Percentiles rank a stretch among this genome's conserved stretches.
Evolutionary conservation across 257 asterid species (phyloP).

Genomic region (Solanum bulbocastanum): DNA sequence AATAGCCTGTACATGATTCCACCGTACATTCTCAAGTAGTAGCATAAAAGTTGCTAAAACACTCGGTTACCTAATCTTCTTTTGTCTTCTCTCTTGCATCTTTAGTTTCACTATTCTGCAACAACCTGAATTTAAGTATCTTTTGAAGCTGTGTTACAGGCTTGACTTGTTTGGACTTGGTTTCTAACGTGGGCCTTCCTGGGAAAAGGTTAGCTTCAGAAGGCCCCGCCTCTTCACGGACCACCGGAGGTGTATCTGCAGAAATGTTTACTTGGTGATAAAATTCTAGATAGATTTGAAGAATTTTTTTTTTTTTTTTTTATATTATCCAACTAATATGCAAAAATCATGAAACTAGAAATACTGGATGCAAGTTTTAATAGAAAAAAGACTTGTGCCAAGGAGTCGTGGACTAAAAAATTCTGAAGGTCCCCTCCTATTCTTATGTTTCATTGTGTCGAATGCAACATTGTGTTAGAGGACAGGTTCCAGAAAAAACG

Average conservation of each 20-base stretch:
- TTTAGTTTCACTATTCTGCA: constrained; percentile 23
- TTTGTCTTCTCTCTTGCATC: constrained; percentile 2
- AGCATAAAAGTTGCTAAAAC: background rate
- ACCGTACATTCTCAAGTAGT: background rate
- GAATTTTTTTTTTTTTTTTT: background rate
- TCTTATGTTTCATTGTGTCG: background rate
- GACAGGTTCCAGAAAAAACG: background rate
- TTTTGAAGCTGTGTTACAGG: constrained; percentile 48
- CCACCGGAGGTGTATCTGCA: constrained; percentile 33
- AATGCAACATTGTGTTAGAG: background rate
- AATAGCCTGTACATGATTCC: background rate
- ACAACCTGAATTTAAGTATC: constrained; percentile 59
- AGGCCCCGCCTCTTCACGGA: constrained; percentile 42
- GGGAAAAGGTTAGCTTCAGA: constrained; percentile 52
- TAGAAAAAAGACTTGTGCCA: background rate
- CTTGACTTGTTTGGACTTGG: constrained; percentile 39
- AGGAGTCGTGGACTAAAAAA: background rate
- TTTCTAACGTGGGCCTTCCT: constrained; percentile 28
- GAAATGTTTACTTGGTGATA: background rate
- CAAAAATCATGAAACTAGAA: background rate
- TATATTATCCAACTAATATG: background rate
- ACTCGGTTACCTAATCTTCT: background rate
- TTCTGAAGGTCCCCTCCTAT: background rate
- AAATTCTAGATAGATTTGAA: background rate
- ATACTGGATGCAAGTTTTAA: background rate